phyloP scores from a whole-genome alignment of 2,329 filamentous ascomycete species.

The Ophiostoma perfectum region DNA sequence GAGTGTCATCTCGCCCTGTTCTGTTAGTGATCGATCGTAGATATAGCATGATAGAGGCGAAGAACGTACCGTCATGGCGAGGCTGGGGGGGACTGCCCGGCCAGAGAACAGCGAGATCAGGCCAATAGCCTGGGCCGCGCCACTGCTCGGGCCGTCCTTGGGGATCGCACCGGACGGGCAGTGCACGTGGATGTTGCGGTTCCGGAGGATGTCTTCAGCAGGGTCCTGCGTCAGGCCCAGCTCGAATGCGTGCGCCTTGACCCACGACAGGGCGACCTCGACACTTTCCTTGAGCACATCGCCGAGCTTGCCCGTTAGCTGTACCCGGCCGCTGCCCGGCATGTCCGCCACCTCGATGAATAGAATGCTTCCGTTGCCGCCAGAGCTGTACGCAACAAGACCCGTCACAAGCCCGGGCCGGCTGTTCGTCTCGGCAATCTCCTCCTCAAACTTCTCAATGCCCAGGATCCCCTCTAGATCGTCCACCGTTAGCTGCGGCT shows the following conservation, averaged over 20 bases:
- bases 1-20: conserved; percentile 64
- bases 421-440: conserved; percentile 79
- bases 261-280: conserved; percentile 93
- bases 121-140: conserved; percentile 88
- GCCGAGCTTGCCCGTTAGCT: conserved; percentile 92
- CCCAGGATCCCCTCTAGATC: conserved; percentile 89
- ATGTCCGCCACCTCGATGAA: conserved; percentile 99
- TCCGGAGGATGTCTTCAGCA: conserved; percentile 91
- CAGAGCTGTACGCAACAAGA: conserved; percentile 87
- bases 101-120: conserved; percentile 85
- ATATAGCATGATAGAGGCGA: conserved; percentile 17
- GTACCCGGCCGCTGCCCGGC: conserved; percentile 86
- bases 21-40: conserved; percentile 25
- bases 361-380: conserved; percentile 89
- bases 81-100: conserved; percentile 78
- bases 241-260: conserved; percentile 91
- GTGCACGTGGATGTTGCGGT: conserved; percentile 89
- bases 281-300: conserved; percentile 97
- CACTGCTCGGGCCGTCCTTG: conserved; percentile 83
- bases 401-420: conserved; percentile 92
- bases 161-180: conserved; percentile 92
- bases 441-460: conserved; percentile 89
- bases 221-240: conserved; percentile 76
- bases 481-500: conserved; percentile 63
- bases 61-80: conserved; percentile 74